These are phyloP conservation scores for Hymenoscyphus linearis DNA, from an alignment of 2,329 filamentous ascomycete species.

Conservation along the genomic window DNA sequence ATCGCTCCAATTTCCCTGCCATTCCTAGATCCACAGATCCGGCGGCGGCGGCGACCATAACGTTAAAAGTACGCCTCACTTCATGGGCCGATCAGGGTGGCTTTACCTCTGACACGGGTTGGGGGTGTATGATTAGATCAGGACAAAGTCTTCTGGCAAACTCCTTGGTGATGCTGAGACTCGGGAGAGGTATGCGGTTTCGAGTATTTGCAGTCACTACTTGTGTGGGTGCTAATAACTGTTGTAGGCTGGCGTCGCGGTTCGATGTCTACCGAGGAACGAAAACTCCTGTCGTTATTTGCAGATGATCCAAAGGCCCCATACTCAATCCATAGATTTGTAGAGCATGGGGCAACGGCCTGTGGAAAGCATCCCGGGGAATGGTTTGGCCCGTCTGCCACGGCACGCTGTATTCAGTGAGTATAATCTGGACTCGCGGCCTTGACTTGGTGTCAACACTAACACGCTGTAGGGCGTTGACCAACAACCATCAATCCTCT, in stretches of 20 bases:
- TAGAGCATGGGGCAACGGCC: slow-evolving; percentile 75
- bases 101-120: slow-evolving; percentile 90
- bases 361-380: slow-evolving; percentile 95
- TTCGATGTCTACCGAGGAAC: slow-evolving; percentile 53
- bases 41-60: slow-evolving; percentile 65
- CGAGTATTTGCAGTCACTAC: neutral
- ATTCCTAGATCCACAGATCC: slow-evolving; percentile 77
- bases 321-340: slow-evolving; percentile 94
- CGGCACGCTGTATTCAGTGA: slow-evolving; percentile 88
- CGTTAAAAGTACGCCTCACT: slow-evolving; percentile 77
- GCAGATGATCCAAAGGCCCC: slow-evolving; percentile 81
- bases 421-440: slow-evolving; percentile 34
- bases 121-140: slow-evolving; percentile 98
- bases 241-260: slow-evolving; percentile 69
- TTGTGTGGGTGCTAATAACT: slow-evolving; percentile 6
- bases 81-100: slow-evolving; percentile 71
- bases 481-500: slow-evolving; percentile 55
- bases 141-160: slow-evolving; percentile 93
- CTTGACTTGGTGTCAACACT: slow-evolving; percentile 6
- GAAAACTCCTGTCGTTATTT: slow-evolving; percentile 70
- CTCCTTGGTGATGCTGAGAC: slow-evolving; percentile 62
- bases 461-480: slow-evolving; percentile 57
- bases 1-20: slow-evolving; percentile 76
- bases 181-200: slow-evolving; percentile 67
- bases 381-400: slow-evolving; percentile 98